phyloP scores from a whole-genome alignment of 2,329 filamentous ascomycete genomes.

The Corynespora cassiicola region DNA sequence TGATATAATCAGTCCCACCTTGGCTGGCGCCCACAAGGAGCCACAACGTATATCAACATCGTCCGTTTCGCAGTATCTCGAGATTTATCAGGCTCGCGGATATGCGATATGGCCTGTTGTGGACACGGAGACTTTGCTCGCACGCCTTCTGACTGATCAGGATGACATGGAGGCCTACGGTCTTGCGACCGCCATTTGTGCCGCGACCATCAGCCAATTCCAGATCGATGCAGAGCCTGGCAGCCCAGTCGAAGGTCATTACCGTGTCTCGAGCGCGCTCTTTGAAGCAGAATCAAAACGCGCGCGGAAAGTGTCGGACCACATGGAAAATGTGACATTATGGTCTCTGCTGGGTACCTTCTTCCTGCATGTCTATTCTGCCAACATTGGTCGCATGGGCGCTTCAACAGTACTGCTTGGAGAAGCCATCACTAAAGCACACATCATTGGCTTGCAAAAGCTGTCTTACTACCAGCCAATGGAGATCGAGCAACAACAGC shows the following conservation, averaged over 20 bases:
- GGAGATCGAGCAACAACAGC: constrained; percentile 32
- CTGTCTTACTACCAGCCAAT: constrained; percentile 30
- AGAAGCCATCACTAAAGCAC: constrained; percentile 41
- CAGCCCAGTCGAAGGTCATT: constrained; percentile 40
- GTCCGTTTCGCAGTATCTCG: constrained; percentile 39
- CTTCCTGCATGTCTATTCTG: constrained; percentile 43
- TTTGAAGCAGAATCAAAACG: constrained; percentile 39
- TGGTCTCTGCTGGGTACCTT: constrained; percentile 38
- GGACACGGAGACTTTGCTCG: constrained; percentile 38
- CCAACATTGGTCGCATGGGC: constrained; percentile 43
- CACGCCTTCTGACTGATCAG: constrained; percentile 36
- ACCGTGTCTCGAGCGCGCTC: constrained; percentile 33
- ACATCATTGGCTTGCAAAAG: constrained; percentile 40
- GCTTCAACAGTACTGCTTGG: constrained; percentile 39
- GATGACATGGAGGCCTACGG: constrained; percentile 41
- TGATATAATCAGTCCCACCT: constrained; percentile 25
- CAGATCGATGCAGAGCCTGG: constrained; percentile 37
- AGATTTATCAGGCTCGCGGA: constrained; percentile 36
- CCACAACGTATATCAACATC: constrained; percentile 38
- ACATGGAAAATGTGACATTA: constrained; percentile 37
- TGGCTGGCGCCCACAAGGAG: constrained; percentile 16
- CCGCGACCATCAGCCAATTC: constrained; percentile 44
- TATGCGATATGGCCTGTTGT: constrained; percentile 45
- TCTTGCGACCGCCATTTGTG: constrained; percentile 38
- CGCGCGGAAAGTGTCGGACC: constrained; percentile 35